Percentiles rank a stretch among this genome's conserved stretches.
Evolutionary conservation across 2,329 filamentous ascomycete genomes (phyloP).

Genomic region (Alternaria triticina): DNA sequence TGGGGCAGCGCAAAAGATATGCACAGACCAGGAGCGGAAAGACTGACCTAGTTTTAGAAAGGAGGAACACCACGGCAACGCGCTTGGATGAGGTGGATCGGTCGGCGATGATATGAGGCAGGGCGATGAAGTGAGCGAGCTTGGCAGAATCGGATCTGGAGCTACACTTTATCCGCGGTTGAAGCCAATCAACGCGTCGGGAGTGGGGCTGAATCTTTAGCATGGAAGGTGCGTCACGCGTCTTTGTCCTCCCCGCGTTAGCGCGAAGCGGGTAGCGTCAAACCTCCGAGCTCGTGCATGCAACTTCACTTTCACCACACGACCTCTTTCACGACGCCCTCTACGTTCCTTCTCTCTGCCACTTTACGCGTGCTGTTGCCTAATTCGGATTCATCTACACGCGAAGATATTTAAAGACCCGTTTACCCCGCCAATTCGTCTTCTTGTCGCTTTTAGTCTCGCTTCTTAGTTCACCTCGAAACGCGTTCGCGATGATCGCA

Average conservation of each 20-base stretch:
- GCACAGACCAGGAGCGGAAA: conserved; percentile 27
- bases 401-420: conserved; percentile 4
- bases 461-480: conserved; percentile 28
- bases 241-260: conserved; percentile 20
- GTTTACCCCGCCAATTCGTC: conserved; percentile 15
- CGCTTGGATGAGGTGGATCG: conserved; percentile 32
- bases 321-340: conserved; percentile 16
- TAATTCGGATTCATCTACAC: conserved; percentile 6
- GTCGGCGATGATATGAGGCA: conserved; percentile 28
- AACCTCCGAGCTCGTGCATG: conserved; percentile 32
- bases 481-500: conserved; percentile 47
- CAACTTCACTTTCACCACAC: conserved; percentile 17
- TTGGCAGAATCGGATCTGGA: conserved; percentile 18
- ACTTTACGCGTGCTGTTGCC: conserved; percentile 23
- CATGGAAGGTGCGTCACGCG: conserved; percentile 27
- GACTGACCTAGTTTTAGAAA: conserved; percentile 29
- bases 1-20: conserved; percentile 19
- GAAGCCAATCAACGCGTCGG: conserved; percentile 33
- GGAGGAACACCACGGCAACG: conserved; percentile 37
- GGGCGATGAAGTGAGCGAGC: conserved; percentile 33
- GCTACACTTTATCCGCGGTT: conserved; percentile 24
- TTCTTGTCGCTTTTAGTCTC: conserved; percentile 9
- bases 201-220: conserved; percentile 4
- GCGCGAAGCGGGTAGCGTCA: conserved; percentile 21
- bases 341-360: conserved; percentile 18